phyloP scores from a whole-genome alignment of 768 basidiomycete species.

The Pisolithus orientalis region DNA sequence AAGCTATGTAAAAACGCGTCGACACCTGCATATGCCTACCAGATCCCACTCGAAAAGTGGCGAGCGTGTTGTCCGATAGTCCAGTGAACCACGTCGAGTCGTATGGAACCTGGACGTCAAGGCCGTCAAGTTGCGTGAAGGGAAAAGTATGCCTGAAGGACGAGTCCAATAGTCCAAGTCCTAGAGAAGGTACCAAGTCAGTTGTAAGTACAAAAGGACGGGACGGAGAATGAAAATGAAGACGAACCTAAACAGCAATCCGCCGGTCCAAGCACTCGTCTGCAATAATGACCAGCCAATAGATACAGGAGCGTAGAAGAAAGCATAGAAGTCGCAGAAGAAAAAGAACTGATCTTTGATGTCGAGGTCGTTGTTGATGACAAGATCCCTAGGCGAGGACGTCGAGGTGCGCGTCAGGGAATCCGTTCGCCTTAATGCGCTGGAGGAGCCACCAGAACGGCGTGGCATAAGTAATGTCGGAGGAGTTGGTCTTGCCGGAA shows the following conservation, averaged over 20 bases:
- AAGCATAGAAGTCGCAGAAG: background rate
- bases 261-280: background rate
- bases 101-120: background rate
- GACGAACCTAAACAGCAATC: background rate
- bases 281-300: background rate
- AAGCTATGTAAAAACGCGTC: no score
- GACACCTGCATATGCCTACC: no score
- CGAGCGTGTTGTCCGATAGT: no score
- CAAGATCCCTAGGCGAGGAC: background rate
- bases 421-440: constrained; percentile 19
- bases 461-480: constrained; percentile 35
- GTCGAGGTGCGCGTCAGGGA: constrained; percentile 16
- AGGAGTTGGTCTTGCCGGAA: constrained; percentile 19
- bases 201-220: background rate
- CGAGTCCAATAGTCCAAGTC: background rate
- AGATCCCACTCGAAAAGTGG: no score
- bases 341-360: background rate
- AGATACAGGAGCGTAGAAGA: background rate
- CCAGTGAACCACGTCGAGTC: background rate
- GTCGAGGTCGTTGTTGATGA: background rate
- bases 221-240: background rate
- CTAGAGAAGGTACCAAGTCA: background rate
- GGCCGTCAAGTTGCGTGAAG: background rate
- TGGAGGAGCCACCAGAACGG: constrained; percentile 31
- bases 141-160: background rate